Conservation (phyloP, 805 yeast species). For the Barnettozyma populi region DNA sequence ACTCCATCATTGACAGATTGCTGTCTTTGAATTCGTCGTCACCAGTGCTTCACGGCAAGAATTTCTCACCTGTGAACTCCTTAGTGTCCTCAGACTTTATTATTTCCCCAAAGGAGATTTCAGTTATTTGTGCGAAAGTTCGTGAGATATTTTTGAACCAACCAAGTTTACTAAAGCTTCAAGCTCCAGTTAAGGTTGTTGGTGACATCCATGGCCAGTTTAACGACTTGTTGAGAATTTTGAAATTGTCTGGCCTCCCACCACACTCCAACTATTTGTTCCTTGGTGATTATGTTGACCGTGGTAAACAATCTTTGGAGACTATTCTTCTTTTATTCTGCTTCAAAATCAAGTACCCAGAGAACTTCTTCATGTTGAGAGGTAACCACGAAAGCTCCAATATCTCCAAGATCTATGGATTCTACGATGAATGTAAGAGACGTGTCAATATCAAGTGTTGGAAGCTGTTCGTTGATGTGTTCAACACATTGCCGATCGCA, state of each 20-base stretch:
- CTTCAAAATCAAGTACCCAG: constrained; percentile 94
- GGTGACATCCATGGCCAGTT: constrained; percentile 98
- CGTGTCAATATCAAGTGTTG: constrained; percentile 88
- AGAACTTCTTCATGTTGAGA: constrained; percentile 84
- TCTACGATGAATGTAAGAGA: constrained; percentile 96
- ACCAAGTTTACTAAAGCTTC: constrained; percentile 81
- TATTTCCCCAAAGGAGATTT: constrained; percentile 50
- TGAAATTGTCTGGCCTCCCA: constrained; percentile 96
- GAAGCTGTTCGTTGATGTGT: constrained; percentile 91
- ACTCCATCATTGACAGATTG: constrained; percentile 56
- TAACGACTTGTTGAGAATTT: constrained; percentile 82
- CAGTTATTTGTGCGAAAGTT: constrained; percentile 76
- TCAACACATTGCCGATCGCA: constrained; percentile 91
- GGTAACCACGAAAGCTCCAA: constrained; percentile 98
- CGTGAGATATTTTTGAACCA: constrained; percentile 85
- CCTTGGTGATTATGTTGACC: constrained; percentile 94
- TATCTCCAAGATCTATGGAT: constrained; percentile 94
- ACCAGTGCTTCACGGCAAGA: constrained; percentile 12
- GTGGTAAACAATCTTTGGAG: constrained; percentile 94
- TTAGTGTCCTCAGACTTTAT: constrained; percentile 15
- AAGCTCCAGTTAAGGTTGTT: constrained; percentile 73
- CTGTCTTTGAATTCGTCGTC: constrained; percentile 29
- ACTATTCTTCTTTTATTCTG: constrained; percentile 83
- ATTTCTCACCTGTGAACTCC: constrained; percentile 14
- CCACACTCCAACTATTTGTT: constrained; percentile 90